Evolutionary conservation across 192 early-diverging fungal species (phyloP).

Genomic region (Gonapodya prolifera): DNA sequence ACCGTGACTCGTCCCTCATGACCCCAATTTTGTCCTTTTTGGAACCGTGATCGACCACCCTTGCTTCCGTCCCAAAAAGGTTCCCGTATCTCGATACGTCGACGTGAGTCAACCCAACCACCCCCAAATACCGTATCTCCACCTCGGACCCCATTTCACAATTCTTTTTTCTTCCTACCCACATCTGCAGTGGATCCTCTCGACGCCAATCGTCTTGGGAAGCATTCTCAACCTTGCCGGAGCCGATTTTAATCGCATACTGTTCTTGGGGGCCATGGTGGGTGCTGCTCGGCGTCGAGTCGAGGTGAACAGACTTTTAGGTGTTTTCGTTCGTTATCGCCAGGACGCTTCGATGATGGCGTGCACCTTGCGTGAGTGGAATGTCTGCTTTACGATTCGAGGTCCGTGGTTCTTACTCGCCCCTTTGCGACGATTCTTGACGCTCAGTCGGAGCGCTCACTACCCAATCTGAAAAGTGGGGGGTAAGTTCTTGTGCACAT

Average conservation of each 20-base stretch:
- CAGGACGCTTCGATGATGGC: neutral
- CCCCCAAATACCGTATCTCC: neutral
- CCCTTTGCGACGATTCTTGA: neutral
- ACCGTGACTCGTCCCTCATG: neutral
- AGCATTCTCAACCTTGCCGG: neutral
- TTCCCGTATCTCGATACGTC: neutral
- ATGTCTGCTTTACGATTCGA: neutral
- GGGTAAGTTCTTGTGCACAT: neutral
- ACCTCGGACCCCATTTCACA: too few relatives aligned
- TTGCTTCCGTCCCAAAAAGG: neutral
- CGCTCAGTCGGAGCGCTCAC: neutral
- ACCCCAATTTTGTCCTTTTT: neutral
- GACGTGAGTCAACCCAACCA: neutral
- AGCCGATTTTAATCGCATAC: neutral
- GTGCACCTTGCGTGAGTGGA: neutral
- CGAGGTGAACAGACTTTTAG: neutral
- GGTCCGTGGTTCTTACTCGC: neutral
- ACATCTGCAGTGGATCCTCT: neutral
- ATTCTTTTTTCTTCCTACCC: neutral
- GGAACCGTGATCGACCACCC: neutral
- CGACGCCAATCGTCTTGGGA: neutral
- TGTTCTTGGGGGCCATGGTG: neutral
- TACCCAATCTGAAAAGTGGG: neutral
- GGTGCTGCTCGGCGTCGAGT: neutral
- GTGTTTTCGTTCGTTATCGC: neutral